Evolutionary conservation across 208 protist genomes (phyloP), one percentile per base, ranked within the genome.

Genomic region (Phytomonas francai): DNA sequence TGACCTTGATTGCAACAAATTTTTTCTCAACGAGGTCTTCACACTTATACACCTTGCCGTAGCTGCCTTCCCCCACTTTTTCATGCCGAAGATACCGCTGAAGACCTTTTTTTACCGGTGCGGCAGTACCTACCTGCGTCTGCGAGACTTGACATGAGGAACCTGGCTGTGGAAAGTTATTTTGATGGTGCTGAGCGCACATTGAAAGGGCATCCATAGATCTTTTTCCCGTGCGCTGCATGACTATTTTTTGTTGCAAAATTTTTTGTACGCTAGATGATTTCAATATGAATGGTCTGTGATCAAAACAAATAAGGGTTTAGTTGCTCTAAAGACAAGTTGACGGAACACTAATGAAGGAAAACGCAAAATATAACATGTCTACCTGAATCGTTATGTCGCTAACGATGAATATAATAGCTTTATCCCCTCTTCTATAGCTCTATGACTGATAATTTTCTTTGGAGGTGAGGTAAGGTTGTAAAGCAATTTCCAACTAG

Each of bases 61-160:
- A 99, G 0, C 97, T 98, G 27, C 97, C 97, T 64, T 98, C 93
- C n/a, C 97, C 97, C n/a, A 98, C 80, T 76, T 98, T 98, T 61
- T 97, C 90, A 32, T 93, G 67, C 27, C 92, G 89, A 51, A 80
- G 25, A 70, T 98, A 99, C 32, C 84, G 85, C 28, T 71, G 54
- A 16, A 83, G 76, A 45, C 74, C 70, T 14, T 36, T 73, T 27
- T 59, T 45, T n/a, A 76, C 8, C 28, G 62, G 51, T 1, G 58
- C n/a, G 3, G 58, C 11, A 22, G 66, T 12, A 11, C 64, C 39
- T 45, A 45, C 39, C 39, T 45, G 39, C 39, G 39, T 45, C 19
- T 7, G 39, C 9, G 39, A 45, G 11, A 14, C 39, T 45, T 45
- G 39, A 45, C 39, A 16, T 45, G 19, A 45, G 19, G 8, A 45